These are phyloP conservation scores for Spencermartinsiella ligniputridi DNA, from an alignment of 1,139 yeast genomes.

Conservation along the genomic window DNA sequence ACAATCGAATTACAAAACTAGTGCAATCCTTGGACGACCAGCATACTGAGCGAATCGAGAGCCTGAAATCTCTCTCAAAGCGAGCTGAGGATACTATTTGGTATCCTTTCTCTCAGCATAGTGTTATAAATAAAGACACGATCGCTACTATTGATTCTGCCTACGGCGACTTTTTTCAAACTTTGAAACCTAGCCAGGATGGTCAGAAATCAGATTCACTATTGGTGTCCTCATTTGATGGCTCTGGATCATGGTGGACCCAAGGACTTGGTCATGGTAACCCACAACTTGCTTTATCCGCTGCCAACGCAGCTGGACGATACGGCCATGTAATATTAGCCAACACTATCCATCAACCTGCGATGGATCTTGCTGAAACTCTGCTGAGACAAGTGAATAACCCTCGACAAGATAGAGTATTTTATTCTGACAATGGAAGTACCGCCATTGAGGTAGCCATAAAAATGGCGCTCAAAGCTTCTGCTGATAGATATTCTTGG, in stretches of 20 bases:
- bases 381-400: constrained; percentile 18
- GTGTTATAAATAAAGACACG: constrained; percentile 16
- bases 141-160: constrained; percentile 29
- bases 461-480: constrained; percentile 29
- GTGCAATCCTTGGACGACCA: constrained; percentile 10
- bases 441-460: constrained; percentile 30
- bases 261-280: constrained; percentile 31
- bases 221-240: constrained; percentile 24
- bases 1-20: constrained; percentile 12
- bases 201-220: not conserved
- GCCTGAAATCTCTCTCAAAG: constrained; percentile 18
- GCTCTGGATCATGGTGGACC: constrained; percentile 33
- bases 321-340: constrained; percentile 31
- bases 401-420: constrained; percentile 23
- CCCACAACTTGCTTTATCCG: constrained; percentile 23
- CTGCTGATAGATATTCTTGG: constrained; percentile 22
- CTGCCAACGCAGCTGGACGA: constrained; percentile 29
- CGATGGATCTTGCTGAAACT: constrained; percentile 24
- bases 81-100: constrained; percentile 25
- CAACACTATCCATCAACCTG: constrained; percentile 27
- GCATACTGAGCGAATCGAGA: constrained; percentile 16
- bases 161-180: constrained; percentile 23
- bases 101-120: constrained; percentile 31
- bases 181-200: constrained; percentile 2
- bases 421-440: constrained; percentile 30